phyloP scores from a whole-genome alignment of 2,329 filamentous ascomycete species.

The Dactylonectria macrodidyma region DNA sequence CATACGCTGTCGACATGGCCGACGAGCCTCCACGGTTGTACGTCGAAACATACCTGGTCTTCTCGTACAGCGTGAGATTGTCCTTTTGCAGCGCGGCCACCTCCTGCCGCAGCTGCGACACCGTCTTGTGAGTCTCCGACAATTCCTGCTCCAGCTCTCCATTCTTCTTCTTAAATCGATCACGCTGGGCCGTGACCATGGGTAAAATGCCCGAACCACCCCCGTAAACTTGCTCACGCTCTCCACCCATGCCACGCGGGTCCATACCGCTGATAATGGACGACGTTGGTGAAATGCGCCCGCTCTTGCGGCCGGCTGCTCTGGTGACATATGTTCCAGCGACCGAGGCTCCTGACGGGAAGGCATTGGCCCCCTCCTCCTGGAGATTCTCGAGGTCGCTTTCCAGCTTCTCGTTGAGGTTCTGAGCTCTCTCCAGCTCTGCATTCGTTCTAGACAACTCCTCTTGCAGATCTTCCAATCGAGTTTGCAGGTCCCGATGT shows the following conservation, averaged over 20 bases:
- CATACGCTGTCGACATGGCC: constrained; percentile 75
- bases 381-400: constrained; percentile 92
- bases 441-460: constrained; percentile 87
- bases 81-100: constrained; percentile 94
- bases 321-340: constrained; percentile 88
- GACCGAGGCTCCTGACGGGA: constrained; percentile 92
- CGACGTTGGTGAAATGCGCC: constrained; percentile 88
- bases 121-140: constrained; percentile 84
- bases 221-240: constrained; percentile 74
- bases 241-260: constrained; percentile 64
- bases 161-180: constrained; percentile 98
- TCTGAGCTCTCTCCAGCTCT: constrained; percentile 88
- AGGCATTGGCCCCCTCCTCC: constrained; percentile 85
- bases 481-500: constrained; percentile 89
- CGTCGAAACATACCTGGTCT: constrained; percentile 94
- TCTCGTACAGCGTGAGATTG: constrained; percentile 96
- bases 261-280: constrained; percentile 99
- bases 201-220: constrained; percentile 91
- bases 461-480: constrained; percentile 85
- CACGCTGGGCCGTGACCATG: constrained; percentile 98
- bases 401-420: constrained; percentile 90
- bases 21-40: constrained; percentile 83
- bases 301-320: constrained; percentile 74
- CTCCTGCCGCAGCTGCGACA: constrained; percentile 91
- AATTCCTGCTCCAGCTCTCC: constrained; percentile 91